Evolutionary conservation across 2,329 filamentous ascomycete genomes (phyloP), one percentile per base, ranked within the genome.

Genomic region (Chalaropsis thielavioides): DNA sequence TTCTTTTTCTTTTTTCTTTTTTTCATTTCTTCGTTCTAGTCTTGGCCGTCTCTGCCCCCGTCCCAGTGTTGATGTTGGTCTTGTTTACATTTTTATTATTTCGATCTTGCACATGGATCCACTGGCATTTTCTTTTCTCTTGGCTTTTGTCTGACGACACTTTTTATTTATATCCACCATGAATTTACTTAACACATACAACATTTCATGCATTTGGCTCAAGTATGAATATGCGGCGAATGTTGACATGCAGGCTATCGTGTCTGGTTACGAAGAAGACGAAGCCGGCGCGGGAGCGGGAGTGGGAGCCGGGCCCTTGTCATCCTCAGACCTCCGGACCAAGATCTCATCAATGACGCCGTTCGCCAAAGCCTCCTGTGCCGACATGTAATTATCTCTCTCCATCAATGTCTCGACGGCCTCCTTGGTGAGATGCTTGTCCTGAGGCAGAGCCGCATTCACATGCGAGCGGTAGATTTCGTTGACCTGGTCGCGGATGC

Each of bases 331-430:
- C 31, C 64, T 68, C 65, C 56, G 56, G 24, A 59, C 62, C 41
- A 99, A 73, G 67, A 99, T 92, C 76, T 92, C 86, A 74, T 99
- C 94, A 68, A 99, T 85, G 70, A 99, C 89, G 0, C 94, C 94
- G 75, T 95, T 82, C 62, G 95, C 90, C 71, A 90, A 79, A 8
- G 94, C 94, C 77, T 99, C 92, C 58, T 90, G 79, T 0, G 92
- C 91, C 64, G 87, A 88, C 81, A 99, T 82, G 71, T 96, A 97
- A 72, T 94, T 94, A 74, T 99, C 94, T 66, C 94, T 80, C 78
- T 99, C 94, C 92, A 99, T 97, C 74, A 96, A 82, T 73, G 87
- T 90, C 75, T 94, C 92, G 72, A 99, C 88, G 5, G 56, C 61
- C 72, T 95, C 88, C 61, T 91, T 86, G 43, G 95, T 72, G 41